These are phyloP conservation scores for Sanghuangporus weigelae DNA, from an alignment of 1,284 basidiomycete genomes.

Conservation along the genomic window DNA sequence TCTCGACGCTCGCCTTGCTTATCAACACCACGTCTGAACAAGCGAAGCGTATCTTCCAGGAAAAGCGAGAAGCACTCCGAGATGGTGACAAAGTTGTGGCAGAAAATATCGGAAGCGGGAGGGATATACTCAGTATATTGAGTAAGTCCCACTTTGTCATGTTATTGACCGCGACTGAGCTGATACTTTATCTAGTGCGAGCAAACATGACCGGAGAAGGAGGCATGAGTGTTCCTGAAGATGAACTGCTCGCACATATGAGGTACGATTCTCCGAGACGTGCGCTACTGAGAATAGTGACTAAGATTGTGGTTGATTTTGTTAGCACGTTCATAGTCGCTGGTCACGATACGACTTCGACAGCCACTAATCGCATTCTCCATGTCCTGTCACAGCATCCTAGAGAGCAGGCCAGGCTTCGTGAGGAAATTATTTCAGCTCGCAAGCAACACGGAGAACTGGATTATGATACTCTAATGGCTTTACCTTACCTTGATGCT, in stretches of 20 bases:
- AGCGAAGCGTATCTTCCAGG: constrained; percentile 2
- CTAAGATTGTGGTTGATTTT: constrained; percentile 1
- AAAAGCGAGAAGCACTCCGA: constrained; percentile 22
- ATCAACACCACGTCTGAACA: not conserved
- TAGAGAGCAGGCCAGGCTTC: constrained; percentile 24
- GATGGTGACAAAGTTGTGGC: constrained; percentile 19
- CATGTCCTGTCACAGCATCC: constrained; percentile 23
- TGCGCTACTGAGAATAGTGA: not conserved
- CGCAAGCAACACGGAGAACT: constrained; percentile 22
- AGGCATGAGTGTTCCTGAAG: constrained; percentile 27
- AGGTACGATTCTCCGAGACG: constrained; percentile 23
- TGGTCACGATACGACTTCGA: constrained; percentile 27
- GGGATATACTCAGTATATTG: constrained; percentile 30
- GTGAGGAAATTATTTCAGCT: constrained; percentile 23
- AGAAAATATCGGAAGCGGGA: constrained; percentile 25
- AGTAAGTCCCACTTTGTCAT: constrained; percentile 18
- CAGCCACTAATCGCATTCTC: constrained; percentile 25
- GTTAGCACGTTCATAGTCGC: constrained; percentile 28
- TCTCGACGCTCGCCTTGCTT: not conserved
- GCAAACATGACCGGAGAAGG: constrained; percentile 26
- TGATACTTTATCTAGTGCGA: constrained; percentile 22
- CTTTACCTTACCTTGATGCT: constrained; percentile 29
- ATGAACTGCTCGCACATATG: constrained; percentile 31
- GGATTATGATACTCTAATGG: constrained; percentile 26
- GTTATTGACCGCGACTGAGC: not conserved